Conservation (phyloP, 305 asterid genomes). For the Fraxinus xanthoxyloides region DNA sequence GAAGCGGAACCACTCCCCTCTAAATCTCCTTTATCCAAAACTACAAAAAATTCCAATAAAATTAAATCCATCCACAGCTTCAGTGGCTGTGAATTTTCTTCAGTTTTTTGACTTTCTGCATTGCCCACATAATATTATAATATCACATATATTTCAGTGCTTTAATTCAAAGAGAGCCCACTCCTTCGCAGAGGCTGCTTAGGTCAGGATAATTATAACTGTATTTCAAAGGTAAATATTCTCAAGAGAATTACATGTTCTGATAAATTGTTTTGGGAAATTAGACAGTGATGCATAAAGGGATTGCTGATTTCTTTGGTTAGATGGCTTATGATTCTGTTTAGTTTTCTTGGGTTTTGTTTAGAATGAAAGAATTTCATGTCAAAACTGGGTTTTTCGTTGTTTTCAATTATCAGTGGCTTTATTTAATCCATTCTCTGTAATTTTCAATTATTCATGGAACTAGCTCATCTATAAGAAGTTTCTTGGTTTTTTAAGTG, state of each 20-base stretch:
- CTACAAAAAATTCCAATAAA: conserved; percentile 23
- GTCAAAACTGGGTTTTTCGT: neutral
- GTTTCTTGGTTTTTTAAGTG: conserved; percentile 4
- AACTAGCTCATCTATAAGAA: conserved; percentile 1
- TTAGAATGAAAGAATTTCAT: neutral
- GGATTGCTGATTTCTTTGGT: neutral
- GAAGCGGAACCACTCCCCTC: conserved; percentile 32
- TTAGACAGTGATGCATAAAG: neutral
- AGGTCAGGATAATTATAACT: neutral
- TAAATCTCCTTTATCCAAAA: conserved; percentile 22
- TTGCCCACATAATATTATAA: conserved; percentile 39
- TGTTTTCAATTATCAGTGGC: neutral
- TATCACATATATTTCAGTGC: conserved; percentile 2
- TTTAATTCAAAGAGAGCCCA: conserved; percentile 33
- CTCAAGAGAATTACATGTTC: neutral
- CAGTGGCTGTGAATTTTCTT: conserved; percentile 54
- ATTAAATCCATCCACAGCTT: conserved; percentile 29
- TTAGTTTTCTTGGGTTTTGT: neutral
- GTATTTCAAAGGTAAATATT: conserved; percentile 23
- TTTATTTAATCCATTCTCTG: neutral
- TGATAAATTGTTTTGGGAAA: neutral
- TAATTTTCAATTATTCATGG: neutral
- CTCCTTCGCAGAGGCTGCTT: conserved; percentile 4
- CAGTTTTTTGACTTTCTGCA: conserved; percentile 26
- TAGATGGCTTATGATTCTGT: conserved; percentile 10